Base-by-base conservation (phyloP, 768 basidiomycete genomes). In the Tricholoma sp. region DNA sequence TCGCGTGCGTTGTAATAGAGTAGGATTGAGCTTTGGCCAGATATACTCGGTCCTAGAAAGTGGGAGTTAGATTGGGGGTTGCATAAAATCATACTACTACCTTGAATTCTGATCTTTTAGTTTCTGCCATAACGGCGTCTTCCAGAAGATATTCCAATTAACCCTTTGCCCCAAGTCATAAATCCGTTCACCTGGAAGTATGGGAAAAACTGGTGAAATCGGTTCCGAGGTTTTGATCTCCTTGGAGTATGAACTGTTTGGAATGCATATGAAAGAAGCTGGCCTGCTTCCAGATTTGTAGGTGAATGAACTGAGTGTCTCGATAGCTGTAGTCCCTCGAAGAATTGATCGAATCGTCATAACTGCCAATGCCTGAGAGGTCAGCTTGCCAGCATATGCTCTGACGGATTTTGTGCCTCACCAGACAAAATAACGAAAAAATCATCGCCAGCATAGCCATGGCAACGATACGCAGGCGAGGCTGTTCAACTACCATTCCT, bases 1-100 rank as follows among this genome's bases (percentile, higher is more conserved):
- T 47, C 63, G 58, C 41, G 72, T 63, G 54, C 71, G 63, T 39
- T 60, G 65, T 24, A 76, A 48, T 52, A 75, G 58, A 13, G 11
- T 47, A 10, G 71, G 71, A 57, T 74, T 76, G 18, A 78, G 52
- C 55, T 69, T 74, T 9, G 75, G 73, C 75, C 75, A 76, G 24
- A 53, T 59, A 61, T 70, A 74, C 10, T 49, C 34, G 8, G 52
- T 37, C 52, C 68, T 71, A 51, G 24, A 52, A 18, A 29, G 13
- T 17, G 12, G 17, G 36, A 45, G 31, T 42, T 48, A 56, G 52
- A 55, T 17, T n/a, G 9, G 33, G 34, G 57, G 31, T 31, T 49
- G 56, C 53, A 39, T 54, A 53, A 52, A 36, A 33, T 17, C 20
- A 32, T 47, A 4, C 18, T 41, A 59, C 15, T 24, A 49, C 47